Evolutionary conservation across 345 rosid genomes (phyloP).

Genomic region (Hypericum androsaemum): DNA sequence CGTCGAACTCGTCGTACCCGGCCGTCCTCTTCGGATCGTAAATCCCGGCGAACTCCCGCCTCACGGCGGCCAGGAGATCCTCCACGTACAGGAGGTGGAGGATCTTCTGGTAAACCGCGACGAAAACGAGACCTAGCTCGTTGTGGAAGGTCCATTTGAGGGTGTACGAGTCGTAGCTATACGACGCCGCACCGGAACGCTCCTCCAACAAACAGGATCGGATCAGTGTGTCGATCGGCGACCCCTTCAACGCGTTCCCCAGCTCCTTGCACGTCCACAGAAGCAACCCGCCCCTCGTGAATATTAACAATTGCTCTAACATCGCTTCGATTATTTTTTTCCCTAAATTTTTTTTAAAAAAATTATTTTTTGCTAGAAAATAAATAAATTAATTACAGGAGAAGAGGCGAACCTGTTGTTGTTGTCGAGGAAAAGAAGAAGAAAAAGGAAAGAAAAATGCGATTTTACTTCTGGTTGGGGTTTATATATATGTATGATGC

Average conservation of each 20-base stretch:
- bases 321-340: slow-evolving; percentile 21
- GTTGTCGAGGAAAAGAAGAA: too few species aligned
- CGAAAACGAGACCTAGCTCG: slow-evolving; percentile 91
- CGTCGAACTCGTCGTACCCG: slow-evolving; percentile 59
- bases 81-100: slow-evolving; percentile 87
- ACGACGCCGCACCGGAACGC: slow-evolving; percentile 75
- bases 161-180: slow-evolving; percentile 74
- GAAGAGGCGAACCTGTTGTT: too few species aligned
- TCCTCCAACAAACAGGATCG: slow-evolving; percentile 94
- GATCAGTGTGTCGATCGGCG: slow-evolving; percentile 85
- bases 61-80: slow-evolving; percentile 71
- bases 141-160: slow-evolving; percentile 97
- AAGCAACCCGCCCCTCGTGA: slow-evolving; percentile 95
- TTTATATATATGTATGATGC: too few species aligned
- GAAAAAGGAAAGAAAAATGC: too few species aligned
- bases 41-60: slow-evolving; percentile 58
- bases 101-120: slow-evolving; percentile 91
- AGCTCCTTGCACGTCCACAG: slow-evolving; percentile 97
- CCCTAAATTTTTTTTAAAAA: too few species aligned
- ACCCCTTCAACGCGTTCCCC: slow-evolving; percentile 83
- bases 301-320: slow-evolving; percentile 90
- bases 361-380: too few species aligned
- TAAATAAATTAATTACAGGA: too few species aligned
- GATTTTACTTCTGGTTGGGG: too few species aligned
- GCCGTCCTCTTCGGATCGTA: slow-evolving; percentile 60